Evolutionary conservation across 352 stramenopile species (phyloP).

Genomic region (Thalassiosira mediterranea): DNA sequence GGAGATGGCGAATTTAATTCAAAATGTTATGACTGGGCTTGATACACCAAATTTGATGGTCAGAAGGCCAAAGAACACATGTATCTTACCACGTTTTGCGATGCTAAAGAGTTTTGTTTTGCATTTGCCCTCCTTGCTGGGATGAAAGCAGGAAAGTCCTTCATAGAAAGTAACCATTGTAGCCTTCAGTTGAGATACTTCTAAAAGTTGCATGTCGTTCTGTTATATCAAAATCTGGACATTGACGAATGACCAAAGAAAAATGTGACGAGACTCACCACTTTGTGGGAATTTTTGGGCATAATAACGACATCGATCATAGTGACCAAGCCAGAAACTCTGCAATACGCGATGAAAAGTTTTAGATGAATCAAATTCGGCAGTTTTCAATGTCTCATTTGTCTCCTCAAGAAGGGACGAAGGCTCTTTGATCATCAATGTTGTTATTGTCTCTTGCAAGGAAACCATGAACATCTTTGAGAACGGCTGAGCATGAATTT

Average conservation of each 20-base stretch:
- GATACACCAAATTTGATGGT: too few species aligned
- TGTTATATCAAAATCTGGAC: neutral
- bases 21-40: too few species aligned
- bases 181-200: slow-evolving; percentile 1
- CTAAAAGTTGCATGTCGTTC: slow-evolving; percentile 4
- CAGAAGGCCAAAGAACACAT: slow-evolving; percentile 1
- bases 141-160: slow-evolving; percentile 20
- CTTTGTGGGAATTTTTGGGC: slow-evolving; percentile 13
- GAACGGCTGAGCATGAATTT: neutral
- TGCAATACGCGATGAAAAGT: slow-evolving; percentile 11
- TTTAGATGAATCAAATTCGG: neutral
- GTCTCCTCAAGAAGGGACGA: neutral
- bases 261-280: neutral
- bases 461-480: slow-evolving; percentile 5
- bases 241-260: neutral
- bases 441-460: slow-evolving; percentile 24
- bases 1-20: too few species aligned
- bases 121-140: neutral
- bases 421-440: slow-evolving; percentile 22
- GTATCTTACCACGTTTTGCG: slow-evolving; percentile 4
- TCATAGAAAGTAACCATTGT: slow-evolving; percentile 23
- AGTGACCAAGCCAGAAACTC: slow-evolving; percentile 35
- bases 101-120: slow-evolving; percentile 3
- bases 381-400: neutral
- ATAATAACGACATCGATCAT: slow-evolving; percentile 24